Conservation (phyloP, 805 yeast species). For the Lachancea fermentati region DNA sequence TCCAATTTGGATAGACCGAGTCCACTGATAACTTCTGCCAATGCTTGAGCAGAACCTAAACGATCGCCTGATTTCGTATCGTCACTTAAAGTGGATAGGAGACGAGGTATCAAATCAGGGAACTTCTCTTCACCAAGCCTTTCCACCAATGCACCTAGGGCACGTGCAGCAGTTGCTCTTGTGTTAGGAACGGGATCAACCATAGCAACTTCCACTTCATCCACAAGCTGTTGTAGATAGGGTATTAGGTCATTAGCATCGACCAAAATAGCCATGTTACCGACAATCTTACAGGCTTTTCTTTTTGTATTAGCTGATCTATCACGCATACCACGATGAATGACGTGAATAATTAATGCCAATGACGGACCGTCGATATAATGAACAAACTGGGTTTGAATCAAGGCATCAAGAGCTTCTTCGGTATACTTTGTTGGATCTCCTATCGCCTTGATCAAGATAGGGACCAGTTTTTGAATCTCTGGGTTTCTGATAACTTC, state of each 20-base stretch:
- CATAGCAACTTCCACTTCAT: conserved; percentile 88
- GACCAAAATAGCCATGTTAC: conserved; percentile 95
- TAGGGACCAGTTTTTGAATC: conserved; percentile 86
- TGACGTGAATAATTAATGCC: conserved; percentile 90
- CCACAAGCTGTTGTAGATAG: conserved; percentile 68
- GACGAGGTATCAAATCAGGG: conserved; percentile 83
- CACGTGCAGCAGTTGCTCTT: conserved; percentile 95
- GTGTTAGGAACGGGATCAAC: conserved; percentile 98
- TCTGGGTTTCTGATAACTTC: conserved; percentile 97
- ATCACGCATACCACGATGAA: conserved; percentile 92
- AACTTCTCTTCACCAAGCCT: conserved; percentile 93
- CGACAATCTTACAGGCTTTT: conserved; percentile 96
- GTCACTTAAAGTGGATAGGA: conserved; percentile 71
- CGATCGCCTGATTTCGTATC: conserved; percentile 81
- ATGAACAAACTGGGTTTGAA: conserved; percentile 91
- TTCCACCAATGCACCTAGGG: conserved; percentile 92
- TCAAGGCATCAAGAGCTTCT: conserved; percentile 75
- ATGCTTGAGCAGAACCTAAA: conserved; percentile 94
- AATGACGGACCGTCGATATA: conserved; percentile 97
- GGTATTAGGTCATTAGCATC: conserved; percentile 83
- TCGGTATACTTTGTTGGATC: conserved; percentile 92
- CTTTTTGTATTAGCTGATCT: conserved; percentile 89
- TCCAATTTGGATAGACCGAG: conserved; percentile 84
- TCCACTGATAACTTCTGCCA: conserved; percentile 90
- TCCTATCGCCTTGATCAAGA: conserved; percentile 84